phyloP scores from a whole-genome alignment of 2,329 filamentous ascomycete species.

The Drechslera avenae region DNA sequence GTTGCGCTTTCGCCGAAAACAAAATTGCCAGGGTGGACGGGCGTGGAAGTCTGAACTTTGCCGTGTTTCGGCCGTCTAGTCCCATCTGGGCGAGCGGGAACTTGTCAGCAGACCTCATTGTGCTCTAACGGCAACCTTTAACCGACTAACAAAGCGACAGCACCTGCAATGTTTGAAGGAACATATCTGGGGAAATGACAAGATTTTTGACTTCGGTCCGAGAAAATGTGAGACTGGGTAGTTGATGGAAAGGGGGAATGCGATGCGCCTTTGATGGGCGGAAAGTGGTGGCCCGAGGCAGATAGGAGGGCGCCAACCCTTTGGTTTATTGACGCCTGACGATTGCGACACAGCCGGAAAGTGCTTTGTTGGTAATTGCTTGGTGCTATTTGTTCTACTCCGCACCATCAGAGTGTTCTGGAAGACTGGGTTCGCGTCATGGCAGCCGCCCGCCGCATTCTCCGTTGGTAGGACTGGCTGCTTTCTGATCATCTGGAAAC shows the following conservation, averaged over 20 bases:
- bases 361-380: background rate
- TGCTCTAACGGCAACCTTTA: background rate
- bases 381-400: too few relatives aligned
- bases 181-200: background rate
- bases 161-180: background rate
- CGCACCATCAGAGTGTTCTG: too few relatives aligned
- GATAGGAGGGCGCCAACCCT: background rate
- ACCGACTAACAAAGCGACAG: background rate
- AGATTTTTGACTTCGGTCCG: constrained; percentile 1
- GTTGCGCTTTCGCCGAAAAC: background rate
- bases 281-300: constrained; percentile 2
- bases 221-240: background rate
- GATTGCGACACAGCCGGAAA: background rate
- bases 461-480: too few relatives aligned
- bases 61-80: background rate
- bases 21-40: background rate
- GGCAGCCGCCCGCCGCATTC: background rate
- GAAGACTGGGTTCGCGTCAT: too few relatives aligned
- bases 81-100: background rate
- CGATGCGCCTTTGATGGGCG: background rate
- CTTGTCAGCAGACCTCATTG: constrained; percentile 1
- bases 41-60: background rate
- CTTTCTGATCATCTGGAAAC: too few relatives aligned
- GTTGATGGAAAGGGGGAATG: background rate
- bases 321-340: background rate